These are phyloP conservation scores for Phialophora expanda DNA, from an alignment of 2,329 filamentous ascomycete species.

Conservation along the genomic window DNA sequence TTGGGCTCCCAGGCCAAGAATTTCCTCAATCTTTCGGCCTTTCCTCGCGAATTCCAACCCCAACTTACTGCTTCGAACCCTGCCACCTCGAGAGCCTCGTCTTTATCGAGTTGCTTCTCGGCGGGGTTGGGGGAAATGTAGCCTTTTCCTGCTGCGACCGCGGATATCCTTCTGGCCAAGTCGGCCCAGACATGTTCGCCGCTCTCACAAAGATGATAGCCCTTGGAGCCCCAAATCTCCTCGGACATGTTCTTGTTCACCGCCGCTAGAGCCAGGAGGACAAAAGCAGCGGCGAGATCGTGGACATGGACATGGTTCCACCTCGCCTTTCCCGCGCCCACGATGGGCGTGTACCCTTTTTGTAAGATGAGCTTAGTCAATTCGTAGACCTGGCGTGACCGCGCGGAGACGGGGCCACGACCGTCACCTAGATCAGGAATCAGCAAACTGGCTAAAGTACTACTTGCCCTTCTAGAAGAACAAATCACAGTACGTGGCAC, in stretches of 20 bases:
- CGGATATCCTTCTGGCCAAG: conserved; percentile 61
- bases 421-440: no score
- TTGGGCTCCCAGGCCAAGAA: conserved; percentile 64
- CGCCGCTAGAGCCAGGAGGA: conserved; percentile 62
- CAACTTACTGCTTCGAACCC: conserved; percentile 58
- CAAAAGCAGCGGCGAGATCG: conserved; percentile 62
- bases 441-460: no score
- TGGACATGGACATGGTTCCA: conserved; percentile 67
- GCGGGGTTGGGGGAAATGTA: conserved; percentile 51
- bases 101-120: conserved; percentile 46
- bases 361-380: conserved; percentile 59
- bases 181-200: conserved; percentile 69
- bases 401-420: conserved; percentile 60
- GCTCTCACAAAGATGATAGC: conserved; percentile 70
- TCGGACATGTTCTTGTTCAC: conserved; percentile 46
- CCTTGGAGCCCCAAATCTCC: conserved; percentile 48
- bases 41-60: conserved; percentile 66
- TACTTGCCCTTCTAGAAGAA: no score
- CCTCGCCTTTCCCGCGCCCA: conserved; percentile 61
- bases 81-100: conserved; percentile 55
- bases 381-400: conserved; percentile 63
- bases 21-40: conserved; percentile 61
- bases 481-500: no score
- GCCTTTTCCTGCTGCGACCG: conserved; percentile 61
- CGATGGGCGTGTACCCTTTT: conserved; percentile 57